Conservation (phyloP, 306 rosid genomes). For the Acacia confusa region DNA sequence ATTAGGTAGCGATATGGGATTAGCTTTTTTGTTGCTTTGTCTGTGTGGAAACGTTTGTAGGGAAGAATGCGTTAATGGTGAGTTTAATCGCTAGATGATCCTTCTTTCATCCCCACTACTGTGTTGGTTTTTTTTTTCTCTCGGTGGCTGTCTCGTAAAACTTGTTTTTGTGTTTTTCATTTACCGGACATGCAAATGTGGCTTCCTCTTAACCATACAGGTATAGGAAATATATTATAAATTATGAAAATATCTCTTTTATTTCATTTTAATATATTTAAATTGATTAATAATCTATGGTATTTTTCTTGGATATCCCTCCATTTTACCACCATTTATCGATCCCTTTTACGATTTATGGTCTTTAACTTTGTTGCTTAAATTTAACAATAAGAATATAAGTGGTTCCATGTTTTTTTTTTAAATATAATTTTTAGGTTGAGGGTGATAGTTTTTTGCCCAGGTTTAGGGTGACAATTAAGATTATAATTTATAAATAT, state of each 20-base stretch:
- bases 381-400: not conserved
- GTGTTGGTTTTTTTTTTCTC: not conserved
- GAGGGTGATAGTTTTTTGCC: no score
- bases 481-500: no score
- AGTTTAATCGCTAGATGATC: constrained; percentile 28
- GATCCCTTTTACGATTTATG: not conserved
- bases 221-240: not conserved
- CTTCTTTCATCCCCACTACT: not conserved
- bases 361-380: not conserved
- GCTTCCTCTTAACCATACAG: constrained; percentile 29
- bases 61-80: constrained; percentile 44
- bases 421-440: no score
- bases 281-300: not conserved
- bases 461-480: no score
- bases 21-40: not conserved
- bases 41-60: not conserved
- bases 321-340: not conserved
- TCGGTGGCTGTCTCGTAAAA: not conserved
- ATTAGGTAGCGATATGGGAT: constrained; percentile 45
- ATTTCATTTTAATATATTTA: not conserved
- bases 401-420: not conserved
- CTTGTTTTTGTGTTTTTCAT: constrained; percentile 8
- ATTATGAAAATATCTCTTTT: not conserved
- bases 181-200: constrained; percentile 39
- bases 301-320: not conserved